A percentile compares a stretch with the other conserved stretches of the same genome.
Conservation (phyloP, 257 asterid genomes). For the Mitragyna speciosa region DNA sequence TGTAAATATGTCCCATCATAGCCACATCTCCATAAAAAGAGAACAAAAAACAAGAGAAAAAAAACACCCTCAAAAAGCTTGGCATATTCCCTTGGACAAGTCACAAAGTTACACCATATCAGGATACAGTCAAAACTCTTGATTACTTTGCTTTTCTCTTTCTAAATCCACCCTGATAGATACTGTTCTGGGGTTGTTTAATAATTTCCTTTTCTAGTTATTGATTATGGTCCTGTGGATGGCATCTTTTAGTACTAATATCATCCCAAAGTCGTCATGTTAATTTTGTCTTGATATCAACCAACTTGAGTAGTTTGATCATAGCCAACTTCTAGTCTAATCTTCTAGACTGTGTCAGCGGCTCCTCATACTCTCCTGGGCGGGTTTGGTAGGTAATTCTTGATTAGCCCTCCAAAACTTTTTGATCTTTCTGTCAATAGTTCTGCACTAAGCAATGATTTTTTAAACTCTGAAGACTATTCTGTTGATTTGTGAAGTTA, state of each 20-base stretch:
- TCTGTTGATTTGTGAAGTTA: neutral
- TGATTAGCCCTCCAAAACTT: neutral
- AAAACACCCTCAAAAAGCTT: neutral
- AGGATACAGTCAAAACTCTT: constrained; percentile 5
- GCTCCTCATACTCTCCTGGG: constrained; percentile 17
- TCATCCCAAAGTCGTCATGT: constrained; percentile 3
- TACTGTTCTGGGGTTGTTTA: neutral
- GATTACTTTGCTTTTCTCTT: constrained; percentile 1
- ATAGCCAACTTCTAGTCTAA: constrained; percentile 10
- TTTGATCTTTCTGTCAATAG: constrained; percentile 9
- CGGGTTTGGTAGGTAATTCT: constrained; percentile 6
- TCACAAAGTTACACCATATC: neutral
- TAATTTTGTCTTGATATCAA: constrained; percentile 19
- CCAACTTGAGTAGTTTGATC: constrained; percentile 18
- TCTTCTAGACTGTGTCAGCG: constrained; percentile 6
- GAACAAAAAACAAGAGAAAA: neutral
- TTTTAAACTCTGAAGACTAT: neutral
- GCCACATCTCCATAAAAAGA: neutral
- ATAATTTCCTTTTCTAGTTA: neutral
- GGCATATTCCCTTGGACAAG: neutral
- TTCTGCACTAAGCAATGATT: neutral
- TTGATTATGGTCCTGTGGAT: constrained; percentile 23
- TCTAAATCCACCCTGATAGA: neutral
- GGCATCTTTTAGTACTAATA: constrained; percentile 13
- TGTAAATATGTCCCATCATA: neutral